Conservation (phyloP, 176 grass and related monocot genomes). For the Carex parvula region DNA sequence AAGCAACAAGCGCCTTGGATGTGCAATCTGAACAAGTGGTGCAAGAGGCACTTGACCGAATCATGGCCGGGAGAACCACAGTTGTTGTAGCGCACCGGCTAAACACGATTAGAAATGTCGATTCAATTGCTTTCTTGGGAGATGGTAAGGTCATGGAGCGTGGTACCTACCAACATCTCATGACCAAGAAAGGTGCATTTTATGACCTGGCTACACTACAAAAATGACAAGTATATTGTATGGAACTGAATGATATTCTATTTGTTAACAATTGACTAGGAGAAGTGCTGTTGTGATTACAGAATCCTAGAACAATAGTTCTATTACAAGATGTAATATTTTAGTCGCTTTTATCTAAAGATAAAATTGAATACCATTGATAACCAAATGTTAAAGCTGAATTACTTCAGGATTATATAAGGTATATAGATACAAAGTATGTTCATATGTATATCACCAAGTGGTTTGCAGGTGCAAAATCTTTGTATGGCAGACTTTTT, state of each 20-base stretch:
- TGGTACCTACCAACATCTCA: constrained; percentile 83
- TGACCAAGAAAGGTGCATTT: constrained; percentile 93
- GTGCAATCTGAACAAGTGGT: constrained; percentile 95
- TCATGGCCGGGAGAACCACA: constrained; percentile 93
- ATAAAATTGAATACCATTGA: neutral
- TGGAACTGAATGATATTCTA: neutral
- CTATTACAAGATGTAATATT: constrained; percentile 5
- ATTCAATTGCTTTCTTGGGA: constrained; percentile 85
- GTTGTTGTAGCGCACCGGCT: constrained; percentile 89
- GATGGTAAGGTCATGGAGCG: constrained; percentile 84
- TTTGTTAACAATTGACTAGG: neutral
- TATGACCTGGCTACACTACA: constrained; percentile 79
- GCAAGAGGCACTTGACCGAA: constrained; percentile 88
- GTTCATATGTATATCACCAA: neutral
- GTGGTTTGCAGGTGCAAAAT: neutral
- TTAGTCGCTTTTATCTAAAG: neutral
- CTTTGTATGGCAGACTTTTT: neutral
- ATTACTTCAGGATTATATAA: neutral
- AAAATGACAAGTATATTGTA: constrained; percentile 35
- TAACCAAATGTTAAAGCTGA: neutral
- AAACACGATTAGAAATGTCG: constrained; percentile 91
- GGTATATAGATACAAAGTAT: neutral
- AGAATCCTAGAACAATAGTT: constrained; percentile 3
- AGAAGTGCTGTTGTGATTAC: neutral
- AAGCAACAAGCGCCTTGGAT: constrained; percentile 96